Conservation (phyloP, 2,329 filamentous ascomycete species). For the Penicillium sp. region DNA sequence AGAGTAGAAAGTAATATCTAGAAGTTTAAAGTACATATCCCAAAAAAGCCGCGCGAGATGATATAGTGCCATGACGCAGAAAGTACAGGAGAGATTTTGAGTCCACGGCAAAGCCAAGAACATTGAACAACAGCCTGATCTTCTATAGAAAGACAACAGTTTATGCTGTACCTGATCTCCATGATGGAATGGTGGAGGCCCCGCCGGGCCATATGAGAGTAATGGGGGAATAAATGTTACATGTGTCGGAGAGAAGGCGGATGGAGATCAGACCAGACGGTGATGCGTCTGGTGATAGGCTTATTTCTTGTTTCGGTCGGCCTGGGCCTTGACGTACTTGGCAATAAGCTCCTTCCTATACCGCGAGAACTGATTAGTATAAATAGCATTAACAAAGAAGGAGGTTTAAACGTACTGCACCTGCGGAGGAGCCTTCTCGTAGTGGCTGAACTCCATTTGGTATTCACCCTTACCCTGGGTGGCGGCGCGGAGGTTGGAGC, state of each 20-base stretch:
- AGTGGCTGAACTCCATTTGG: conserved; percentile 98
- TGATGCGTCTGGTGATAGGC: conserved; percentile 1
- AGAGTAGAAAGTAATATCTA: conserved; percentile 26
- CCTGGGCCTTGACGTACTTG: conserved; percentile 67
- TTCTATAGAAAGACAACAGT: conserved; percentile 3
- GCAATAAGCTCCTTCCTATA: conserved; percentile 64
- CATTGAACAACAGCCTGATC: not conserved
- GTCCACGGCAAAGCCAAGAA: not conserved
- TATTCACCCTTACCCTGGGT: conserved; percentile 99
- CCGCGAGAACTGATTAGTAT: conserved; percentile 11
- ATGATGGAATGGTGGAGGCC: not conserved
- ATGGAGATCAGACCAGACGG: conserved; percentile 8
- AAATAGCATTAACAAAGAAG: not conserved
- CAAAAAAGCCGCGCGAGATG: conserved; percentile 16
- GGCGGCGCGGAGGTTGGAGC: conserved; percentile 81
- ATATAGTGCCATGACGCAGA: conserved; percentile 22
- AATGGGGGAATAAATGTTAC: conserved; percentile 2
- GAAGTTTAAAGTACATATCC: conserved; percentile 24
- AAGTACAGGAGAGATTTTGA: conserved; percentile 16
- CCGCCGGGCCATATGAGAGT: not conserved
- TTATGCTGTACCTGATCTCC: conserved; percentile 5
- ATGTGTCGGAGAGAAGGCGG: conserved; percentile 9
- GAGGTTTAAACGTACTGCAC: conserved; percentile 68
- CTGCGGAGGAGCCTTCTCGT: conserved; percentile 80
- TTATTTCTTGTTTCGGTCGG: conserved; percentile 64